Evolutionary conservation across 2,329 filamentous ascomycete genomes (phyloP).

Genomic region (Trichoderma cornu-damae): DNA sequence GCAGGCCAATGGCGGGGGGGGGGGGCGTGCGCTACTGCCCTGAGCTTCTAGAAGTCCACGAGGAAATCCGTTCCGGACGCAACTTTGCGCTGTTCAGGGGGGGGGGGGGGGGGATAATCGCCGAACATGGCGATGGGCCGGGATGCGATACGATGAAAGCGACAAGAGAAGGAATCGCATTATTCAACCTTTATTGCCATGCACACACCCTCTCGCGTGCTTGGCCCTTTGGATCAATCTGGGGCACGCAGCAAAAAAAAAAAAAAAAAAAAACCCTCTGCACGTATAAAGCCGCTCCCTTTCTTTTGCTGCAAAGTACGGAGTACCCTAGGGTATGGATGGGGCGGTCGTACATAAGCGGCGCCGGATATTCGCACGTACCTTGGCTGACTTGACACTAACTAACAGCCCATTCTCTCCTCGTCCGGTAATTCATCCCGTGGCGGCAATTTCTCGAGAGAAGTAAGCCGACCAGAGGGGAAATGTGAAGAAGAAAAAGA

Average conservation of each 20-base stretch:
- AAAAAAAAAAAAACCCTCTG: too few species aligned
- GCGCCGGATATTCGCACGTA: too few species aligned
- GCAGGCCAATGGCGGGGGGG: slow-evolving; percentile 18
- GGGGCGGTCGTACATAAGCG: too few species aligned
- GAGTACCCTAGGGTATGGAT: too few species aligned
- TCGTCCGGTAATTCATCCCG: too few species aligned
- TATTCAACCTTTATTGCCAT: slow-evolving; percentile 4
- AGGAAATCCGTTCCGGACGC: slow-evolving; percentile 24
- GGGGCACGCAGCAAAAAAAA: background rate
- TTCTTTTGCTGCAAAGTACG: too few species aligned
- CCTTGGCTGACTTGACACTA: too few species aligned
- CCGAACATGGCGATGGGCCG: background rate
- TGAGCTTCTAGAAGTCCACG: slow-evolving; percentile 29
- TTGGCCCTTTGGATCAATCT: background rate
- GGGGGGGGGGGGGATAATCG: background rate
- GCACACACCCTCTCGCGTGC: background rate
- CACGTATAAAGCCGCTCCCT: too few species aligned
- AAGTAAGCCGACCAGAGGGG: too few species aligned
- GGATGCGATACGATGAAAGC: background rate
- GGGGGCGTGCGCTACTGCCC: slow-evolving; percentile 20
- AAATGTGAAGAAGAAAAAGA: too few species aligned
- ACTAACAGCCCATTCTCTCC: too few species aligned
- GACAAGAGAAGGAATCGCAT: background rate
- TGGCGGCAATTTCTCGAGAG: too few species aligned
- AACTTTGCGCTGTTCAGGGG: slow-evolving; percentile 13